Evolutionary conservation across 352 stramenopile species (phyloP).

Genomic region (Phytopythium sindhum): DNA sequence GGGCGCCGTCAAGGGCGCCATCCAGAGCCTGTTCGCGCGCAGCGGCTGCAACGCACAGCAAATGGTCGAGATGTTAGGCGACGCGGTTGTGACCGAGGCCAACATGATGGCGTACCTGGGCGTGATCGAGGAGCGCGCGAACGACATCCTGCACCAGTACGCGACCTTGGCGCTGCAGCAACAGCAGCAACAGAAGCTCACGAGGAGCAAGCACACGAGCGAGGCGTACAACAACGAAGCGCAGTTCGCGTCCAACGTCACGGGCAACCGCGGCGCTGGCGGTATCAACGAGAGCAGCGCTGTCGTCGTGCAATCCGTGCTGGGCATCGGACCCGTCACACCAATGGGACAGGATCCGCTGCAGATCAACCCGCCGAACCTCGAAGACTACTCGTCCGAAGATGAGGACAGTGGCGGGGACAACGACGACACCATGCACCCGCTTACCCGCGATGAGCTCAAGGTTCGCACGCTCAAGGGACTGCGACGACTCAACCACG

Average conservation of each 20-base stretch:
- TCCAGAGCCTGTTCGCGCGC: conserved; percentile 74
- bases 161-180: conserved; percentile 39
- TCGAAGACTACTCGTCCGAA: conserved; percentile 94
- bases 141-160: conserved; percentile 91
- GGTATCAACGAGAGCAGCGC: conserved; percentile 8
- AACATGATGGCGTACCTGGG: conserved; percentile 95
- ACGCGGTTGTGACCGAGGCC: conserved; percentile 88
- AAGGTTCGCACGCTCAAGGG: conserved; percentile 90
- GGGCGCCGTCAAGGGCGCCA: conserved; percentile 85
- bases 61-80: conserved; percentile 85
- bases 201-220: conserved; percentile 23
- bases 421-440: conserved; percentile 83
- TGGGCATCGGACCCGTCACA: conserved; percentile 79
- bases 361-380: conserved; percentile 92
- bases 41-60: conserved; percentile 78
- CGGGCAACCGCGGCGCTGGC: conserved; percentile 7
- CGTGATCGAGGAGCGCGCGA: conserved; percentile 93
- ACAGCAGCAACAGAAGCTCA: conserved; percentile 29
- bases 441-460: conserved; percentile 90
- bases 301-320: conserved; percentile 55
- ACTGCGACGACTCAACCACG: conserved; percentile 61
- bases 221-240: conserved; percentile 45
- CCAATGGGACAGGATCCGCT: conserved; percentile 89
- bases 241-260: conserved; percentile 25
- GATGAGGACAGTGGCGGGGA: conserved; percentile 83